Conservation (phyloP, 164 flowering plant genomes). For the Vitis rotundifolia region DNA sequence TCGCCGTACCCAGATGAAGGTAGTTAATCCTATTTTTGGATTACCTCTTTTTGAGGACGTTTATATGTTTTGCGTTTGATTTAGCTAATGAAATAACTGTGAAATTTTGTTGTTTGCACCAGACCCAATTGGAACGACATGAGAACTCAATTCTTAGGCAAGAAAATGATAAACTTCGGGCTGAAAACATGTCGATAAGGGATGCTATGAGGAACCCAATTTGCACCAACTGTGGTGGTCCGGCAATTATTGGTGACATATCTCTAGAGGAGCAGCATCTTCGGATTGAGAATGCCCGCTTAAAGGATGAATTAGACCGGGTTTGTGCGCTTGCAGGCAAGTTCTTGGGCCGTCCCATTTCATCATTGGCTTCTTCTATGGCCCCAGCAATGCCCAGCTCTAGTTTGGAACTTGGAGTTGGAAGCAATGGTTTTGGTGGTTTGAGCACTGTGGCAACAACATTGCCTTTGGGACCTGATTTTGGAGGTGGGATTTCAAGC, state of each 20-base stretch:
- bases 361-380: conserved; percentile 37
- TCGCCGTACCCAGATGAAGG: conserved; percentile 98
- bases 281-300: conserved; percentile 83
- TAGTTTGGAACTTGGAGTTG: conserved; percentile 80
- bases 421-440: conserved; percentile 60
- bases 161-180: conserved; percentile 92
- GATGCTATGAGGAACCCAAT: conserved; percentile 93
- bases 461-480: conserved; percentile 53
- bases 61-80: background rate
- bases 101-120: conserved; percentile 11
- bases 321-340: conserved; percentile 88
- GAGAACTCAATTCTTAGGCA: conserved; percentile 84
- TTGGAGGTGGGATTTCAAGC: conserved; percentile 41
- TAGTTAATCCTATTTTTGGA: conserved; percentile 7
- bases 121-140: conserved; percentile 96
- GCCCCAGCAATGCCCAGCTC: conserved; percentile 58
- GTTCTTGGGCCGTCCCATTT: conserved; percentile 79
- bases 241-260: conserved; percentile 81
- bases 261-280: conserved; percentile 93
- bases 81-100: background rate
- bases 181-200: conserved; percentile 83
- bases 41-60: background rate
- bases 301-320: conserved; percentile 87
- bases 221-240: conserved; percentile 91
- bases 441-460: conserved; percentile 39